phyloP scores from a whole-genome alignment of 2,329 filamentous ascomycete species.

The Cordyceps pruinosa region DNA sequence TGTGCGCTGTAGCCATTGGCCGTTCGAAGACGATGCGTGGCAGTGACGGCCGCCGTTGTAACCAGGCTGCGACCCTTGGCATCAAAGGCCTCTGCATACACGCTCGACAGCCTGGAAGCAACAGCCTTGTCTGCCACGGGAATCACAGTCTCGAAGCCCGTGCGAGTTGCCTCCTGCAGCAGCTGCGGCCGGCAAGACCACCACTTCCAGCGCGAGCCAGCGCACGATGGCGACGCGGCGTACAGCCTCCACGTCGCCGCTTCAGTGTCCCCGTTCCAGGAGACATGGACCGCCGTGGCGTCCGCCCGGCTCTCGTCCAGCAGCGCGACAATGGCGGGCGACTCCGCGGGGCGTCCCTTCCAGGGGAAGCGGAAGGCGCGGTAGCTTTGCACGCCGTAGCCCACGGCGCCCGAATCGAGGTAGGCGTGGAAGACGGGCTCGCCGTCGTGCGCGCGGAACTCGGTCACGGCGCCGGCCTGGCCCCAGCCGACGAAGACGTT shows the following conservation, averaged over 20 bases:
- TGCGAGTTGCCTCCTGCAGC: no score
- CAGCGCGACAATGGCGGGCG: slow-evolving; percentile 25
- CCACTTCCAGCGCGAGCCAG: no score
- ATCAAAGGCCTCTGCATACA: no score
- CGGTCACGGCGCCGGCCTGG: slow-evolving; percentile 37
- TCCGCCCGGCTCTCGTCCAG: slow-evolving; percentile 10
- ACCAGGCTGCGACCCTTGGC: no score
- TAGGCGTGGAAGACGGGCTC: slow-evolving; percentile 39
- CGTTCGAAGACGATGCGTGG: no score
- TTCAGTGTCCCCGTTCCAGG: slow-evolving; percentile 46
- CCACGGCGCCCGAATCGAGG: slow-evolving; percentile 20
- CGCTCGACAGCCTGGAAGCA: no score
- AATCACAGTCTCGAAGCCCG: no score
- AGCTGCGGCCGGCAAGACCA: no score
- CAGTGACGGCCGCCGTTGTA: no score
- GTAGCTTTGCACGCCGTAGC: slow-evolving; percentile 34
- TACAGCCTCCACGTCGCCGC: slow-evolving; percentile 32
- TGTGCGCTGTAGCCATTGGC: no score
- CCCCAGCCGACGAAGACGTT: slow-evolving; percentile 52
- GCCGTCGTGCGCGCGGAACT: slow-evolving; percentile 37
- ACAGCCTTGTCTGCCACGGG: no score
- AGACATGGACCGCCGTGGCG: slow-evolving; percentile 36
- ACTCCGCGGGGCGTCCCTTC: slow-evolving; percentile 32
- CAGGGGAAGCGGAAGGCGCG: slow-evolving; percentile 42
- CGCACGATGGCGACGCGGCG: no score